Conservation (phyloP, 768 basidiomycete species). For the Tulasnella sp. region DNA sequence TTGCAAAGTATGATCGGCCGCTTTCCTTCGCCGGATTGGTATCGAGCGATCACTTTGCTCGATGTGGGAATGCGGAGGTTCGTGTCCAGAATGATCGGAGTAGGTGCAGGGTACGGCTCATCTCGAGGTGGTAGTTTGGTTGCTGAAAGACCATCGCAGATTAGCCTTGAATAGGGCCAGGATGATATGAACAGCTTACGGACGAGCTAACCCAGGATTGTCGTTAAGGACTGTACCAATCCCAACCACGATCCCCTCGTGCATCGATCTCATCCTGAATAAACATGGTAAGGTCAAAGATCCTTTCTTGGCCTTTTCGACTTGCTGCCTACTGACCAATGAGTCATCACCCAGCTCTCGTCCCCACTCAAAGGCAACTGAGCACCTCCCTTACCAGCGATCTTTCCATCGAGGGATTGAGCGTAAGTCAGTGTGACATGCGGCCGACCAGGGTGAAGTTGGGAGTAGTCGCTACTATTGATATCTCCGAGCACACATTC, state of each 20-base stretch:
- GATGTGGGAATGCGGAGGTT: conserved; percentile 49
- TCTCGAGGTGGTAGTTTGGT: conserved; percentile 39
- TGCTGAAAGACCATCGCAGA: conserved; percentile 28
- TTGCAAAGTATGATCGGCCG: conserved; percentile 61
- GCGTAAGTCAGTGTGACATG: conserved; percentile 76
- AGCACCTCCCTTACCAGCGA: conserved; percentile 58
- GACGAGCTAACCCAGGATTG: conserved; percentile 75
- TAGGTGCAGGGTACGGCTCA: conserved; percentile 36
- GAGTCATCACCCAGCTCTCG: conserved; percentile 89
- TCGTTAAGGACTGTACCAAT: conserved; percentile 85
- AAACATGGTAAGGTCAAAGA: conserved; percentile 6
- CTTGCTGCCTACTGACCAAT: conserved; percentile 48
- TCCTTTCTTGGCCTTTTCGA: background rate
- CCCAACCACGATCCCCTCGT: conserved; percentile 87
- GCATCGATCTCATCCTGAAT: conserved; percentile 76
- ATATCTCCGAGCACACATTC: background rate
- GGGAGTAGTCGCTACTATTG: background rate
- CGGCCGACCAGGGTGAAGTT: conserved; percentile 31
- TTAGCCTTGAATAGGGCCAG: too few species aligned
- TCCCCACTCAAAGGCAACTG: conserved; percentile 76
- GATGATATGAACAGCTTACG: conserved; percentile 39
- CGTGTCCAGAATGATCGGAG: conserved; percentile 76
- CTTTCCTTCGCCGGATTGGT: conserved; percentile 42
- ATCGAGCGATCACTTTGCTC: conserved; percentile 65
- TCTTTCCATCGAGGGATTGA: conserved; percentile 71